These are phyloP conservation scores for Bidens hawaiensis DNA, from an alignment of 140 eudicot genomes.

Conservation along the genomic window DNA sequence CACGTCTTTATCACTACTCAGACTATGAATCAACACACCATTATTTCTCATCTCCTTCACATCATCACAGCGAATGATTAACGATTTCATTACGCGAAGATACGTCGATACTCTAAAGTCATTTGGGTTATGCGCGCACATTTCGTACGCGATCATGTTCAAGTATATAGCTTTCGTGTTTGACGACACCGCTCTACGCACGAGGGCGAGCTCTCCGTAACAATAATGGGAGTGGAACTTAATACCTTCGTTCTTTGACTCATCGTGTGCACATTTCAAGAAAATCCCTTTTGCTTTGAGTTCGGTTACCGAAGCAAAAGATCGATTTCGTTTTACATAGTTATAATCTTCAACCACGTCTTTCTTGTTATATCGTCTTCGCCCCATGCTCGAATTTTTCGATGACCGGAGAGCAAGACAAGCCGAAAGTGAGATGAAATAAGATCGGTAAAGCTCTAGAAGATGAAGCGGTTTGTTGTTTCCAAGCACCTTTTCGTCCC, in stretches of 20 bases:
- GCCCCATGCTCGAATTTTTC: not conserved
- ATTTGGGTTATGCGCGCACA: conserved; percentile 28
- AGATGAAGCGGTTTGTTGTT: not conserved
- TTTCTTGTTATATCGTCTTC: not conserved
- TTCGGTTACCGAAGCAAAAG: not conserved
- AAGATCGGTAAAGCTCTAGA: not conserved
- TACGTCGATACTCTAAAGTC: conserved; percentile 27
- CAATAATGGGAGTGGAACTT: conserved; percentile 26
- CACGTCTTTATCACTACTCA: conserved; percentile 38
- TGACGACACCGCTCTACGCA: conserved; percentile 17
- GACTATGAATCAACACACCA: conserved; percentile 13
- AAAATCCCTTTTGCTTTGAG: not conserved
- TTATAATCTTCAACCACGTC: not conserved
- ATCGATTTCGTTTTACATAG: not conserved
- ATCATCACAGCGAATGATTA: conserved; percentile 22
- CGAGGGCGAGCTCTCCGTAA: conserved; percentile 33
- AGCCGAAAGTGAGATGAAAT: not conserved
- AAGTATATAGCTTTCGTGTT: conserved; percentile 24
- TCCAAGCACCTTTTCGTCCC: not conserved
- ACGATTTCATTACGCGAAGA: conserved; percentile 36
- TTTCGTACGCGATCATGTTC: conserved; percentile 49
- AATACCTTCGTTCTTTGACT: not conserved
- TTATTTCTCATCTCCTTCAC: conserved; percentile 39
- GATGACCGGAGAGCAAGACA: not conserved
- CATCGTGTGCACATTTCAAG: not conserved